phyloP scores from a whole-genome alignment of 371 early-diverging fungal genomes.

The Rhizopus sp. region DNA sequence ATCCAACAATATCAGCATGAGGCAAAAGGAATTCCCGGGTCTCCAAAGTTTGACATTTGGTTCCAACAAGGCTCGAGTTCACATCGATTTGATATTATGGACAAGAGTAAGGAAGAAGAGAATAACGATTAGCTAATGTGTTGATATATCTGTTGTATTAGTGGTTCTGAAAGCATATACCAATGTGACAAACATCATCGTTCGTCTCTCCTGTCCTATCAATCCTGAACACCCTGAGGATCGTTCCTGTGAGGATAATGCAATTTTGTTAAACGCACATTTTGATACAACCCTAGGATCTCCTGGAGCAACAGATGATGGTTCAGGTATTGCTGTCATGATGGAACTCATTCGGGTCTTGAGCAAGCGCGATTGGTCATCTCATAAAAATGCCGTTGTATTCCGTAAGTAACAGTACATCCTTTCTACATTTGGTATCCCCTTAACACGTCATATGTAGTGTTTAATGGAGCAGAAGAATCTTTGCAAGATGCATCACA shows the following conservation, averaged over 20 bases:
- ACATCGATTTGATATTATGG: constrained; percentile 76
- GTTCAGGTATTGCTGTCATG: constrained; percentile 71
- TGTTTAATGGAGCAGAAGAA: constrained; percentile 86
- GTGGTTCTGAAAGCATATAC: constrained; percentile 69
- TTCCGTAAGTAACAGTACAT: constrained; percentile 49
- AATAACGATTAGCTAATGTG: background rate
- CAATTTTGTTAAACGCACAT: constrained; percentile 73
- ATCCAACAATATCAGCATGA: constrained; percentile 35
- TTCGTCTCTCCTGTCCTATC: constrained; percentile 69
- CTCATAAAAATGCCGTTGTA: constrained; percentile 57
- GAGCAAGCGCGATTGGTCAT: constrained; percentile 51
- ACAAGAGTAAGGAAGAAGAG: constrained; percentile 48
- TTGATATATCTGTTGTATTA: constrained; percentile 12
- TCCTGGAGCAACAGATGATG: constrained; percentile 72
- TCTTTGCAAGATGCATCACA: constrained; percentile 78
- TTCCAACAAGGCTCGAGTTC: constrained; percentile 63
- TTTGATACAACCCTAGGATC: constrained; percentile 69
- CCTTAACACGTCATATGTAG: constrained; percentile 19
- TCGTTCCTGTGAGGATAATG: constrained; percentile 58
- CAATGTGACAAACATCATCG: constrained; percentile 76
- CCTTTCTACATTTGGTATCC: background rate
- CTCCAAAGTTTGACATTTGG: constrained; percentile 65
- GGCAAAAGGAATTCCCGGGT: constrained; percentile 33
- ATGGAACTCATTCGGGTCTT: constrained; percentile 71
- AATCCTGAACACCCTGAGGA: constrained; percentile 13